phyloP scores from a whole-genome alignment of 495 filamentous ascomycete genomes.

The Aspergillus incahuasiensis region DNA sequence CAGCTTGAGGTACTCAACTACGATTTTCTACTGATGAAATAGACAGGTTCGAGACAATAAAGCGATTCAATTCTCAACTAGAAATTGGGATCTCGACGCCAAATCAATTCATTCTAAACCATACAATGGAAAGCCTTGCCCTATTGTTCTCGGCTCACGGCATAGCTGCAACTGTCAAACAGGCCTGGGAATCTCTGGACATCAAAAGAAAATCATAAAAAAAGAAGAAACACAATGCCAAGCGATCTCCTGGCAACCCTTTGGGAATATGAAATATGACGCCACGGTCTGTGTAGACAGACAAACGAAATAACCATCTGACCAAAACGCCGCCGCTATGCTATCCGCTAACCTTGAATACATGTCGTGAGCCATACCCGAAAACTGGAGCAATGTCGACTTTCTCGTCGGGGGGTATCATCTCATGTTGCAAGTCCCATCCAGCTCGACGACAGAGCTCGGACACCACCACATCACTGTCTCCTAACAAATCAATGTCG shows the following conservation, averaged over 20 bases:
- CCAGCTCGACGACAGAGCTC: slow-evolving; percentile 82
- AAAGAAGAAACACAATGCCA: neutral
- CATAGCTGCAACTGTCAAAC: slow-evolving; percentile 3
- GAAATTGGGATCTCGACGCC: neutral
- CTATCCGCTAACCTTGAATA: slow-evolving; percentile 49
- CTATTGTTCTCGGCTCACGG: neutral
- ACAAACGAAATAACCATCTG: slow-evolving; percentile 20
- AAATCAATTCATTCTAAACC: slow-evolving; percentile 8
- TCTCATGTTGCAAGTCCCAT: slow-evolving; percentile 86
- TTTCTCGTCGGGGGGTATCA: slow-evolving; percentile 68
- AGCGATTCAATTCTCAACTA: neutral
- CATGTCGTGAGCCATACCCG: slow-evolving; percentile 61
- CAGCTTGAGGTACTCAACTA: neutral
- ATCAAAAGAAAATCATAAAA: neutral
- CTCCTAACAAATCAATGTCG: slow-evolving; percentile 88
- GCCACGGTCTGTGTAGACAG: slow-evolving; percentile 18
- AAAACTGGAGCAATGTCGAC: slow-evolving; percentile 54
- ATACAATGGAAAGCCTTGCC: slow-evolving; percentile 6
- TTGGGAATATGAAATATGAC: slow-evolving; percentile 13
- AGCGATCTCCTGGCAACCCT: too few relatives aligned
- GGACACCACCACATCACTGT: slow-evolving; percentile 86
- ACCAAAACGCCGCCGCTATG: slow-evolving; percentile 44
- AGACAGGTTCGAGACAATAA: too few relatives aligned
- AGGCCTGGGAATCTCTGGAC: neutral
- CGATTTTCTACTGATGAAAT: neutral